A percentile compares a stretch with the other conserved stretches of the same genome.
Evolutionary conservation across 176 grass and related monocot species (phyloP).

Genomic region (Triticum turgidum): DNA sequence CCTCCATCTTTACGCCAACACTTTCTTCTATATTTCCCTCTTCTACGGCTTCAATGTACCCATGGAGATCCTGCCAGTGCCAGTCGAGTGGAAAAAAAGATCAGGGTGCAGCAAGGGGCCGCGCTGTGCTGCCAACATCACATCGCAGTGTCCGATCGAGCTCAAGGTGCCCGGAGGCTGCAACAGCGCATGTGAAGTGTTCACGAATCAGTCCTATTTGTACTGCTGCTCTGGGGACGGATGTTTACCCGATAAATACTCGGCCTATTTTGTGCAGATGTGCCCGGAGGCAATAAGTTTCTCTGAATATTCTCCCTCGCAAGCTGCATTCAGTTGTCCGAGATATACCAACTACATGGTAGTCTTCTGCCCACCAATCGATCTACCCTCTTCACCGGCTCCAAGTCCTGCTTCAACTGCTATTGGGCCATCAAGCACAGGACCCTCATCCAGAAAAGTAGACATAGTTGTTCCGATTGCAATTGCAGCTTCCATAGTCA

Average conservation of each 20-base stretch:
- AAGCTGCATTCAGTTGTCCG: too few species aligned
- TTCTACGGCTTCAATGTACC: conserved; percentile 51
- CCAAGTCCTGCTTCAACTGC: not conserved
- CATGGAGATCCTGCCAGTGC: conserved; percentile 41
- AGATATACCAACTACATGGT: too few species aligned
- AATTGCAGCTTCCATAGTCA: not conserved
- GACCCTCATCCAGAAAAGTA: not conserved
- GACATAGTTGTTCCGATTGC: not conserved
- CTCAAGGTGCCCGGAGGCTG: conserved; percentile 30
- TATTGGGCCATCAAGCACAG: not conserved
- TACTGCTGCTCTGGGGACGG: too few species aligned
- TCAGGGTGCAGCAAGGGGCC: not conserved
- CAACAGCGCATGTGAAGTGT: conserved; percentile 12
- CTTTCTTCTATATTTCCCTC: conserved; percentile 32
- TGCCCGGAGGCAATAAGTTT: conserved; percentile 28
- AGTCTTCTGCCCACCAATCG: conserved; percentile 17
- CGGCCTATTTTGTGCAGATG: conserved; percentile 7
- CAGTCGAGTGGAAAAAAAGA: not conserved
- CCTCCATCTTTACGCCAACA: fast-evolving
- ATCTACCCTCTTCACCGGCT: not conserved
- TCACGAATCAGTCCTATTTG: too few species aligned
- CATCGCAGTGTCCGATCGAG: conserved; percentile 12
- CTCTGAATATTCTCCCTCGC: too few species aligned
- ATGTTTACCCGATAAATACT: not conserved
- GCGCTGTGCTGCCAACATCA: not conserved